Conservation (phyloP, 495 filamentous ascomycete species). For the Xylona heveae region DNA sequence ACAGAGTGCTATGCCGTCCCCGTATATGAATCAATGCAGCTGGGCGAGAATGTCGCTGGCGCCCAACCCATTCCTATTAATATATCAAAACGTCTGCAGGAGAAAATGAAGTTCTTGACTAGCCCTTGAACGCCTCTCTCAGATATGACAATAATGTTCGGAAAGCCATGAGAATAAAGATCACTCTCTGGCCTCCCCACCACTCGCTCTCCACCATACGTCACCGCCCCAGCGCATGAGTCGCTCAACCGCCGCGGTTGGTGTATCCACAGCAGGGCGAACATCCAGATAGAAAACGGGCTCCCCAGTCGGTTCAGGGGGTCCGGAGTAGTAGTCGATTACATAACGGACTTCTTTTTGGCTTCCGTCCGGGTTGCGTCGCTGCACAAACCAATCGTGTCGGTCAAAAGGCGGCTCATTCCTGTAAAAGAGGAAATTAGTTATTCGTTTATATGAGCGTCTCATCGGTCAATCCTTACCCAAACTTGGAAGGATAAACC, state of each 20-base stretch:
- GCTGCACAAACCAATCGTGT: constrained; percentile 86
- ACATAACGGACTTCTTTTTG: constrained; percentile 73
- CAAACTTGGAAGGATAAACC: constrained; percentile 61
- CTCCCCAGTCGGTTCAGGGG: constrained; percentile 71
- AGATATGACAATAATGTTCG: no score
- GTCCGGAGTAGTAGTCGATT: constrained; percentile 90
- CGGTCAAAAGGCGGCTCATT: constrained; percentile 85
- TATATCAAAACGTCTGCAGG: no score
- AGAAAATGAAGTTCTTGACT: no score
- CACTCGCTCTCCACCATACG: constrained; percentile 80
- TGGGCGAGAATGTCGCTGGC: no score
- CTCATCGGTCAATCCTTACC: constrained; percentile 22
- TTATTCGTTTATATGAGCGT: not conserved
- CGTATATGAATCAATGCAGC: no score
- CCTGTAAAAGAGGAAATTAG: constrained; percentile 16
- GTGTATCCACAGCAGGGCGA: constrained; percentile 74
- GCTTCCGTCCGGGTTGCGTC: constrained; percentile 33
- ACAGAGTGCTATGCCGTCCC: no score
- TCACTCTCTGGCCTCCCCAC: constrained; percentile 22
- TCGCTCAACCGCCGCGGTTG: constrained; percentile 61
- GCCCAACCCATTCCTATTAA: no score
- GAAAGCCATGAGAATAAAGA: no score
- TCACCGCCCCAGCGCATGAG: constrained; percentile 79
- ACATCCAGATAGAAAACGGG: constrained; percentile 96
- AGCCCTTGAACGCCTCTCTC: no score